Percentiles rank a stretch among this genome's conserved stretches.
These are phyloP conservation scores for Wallacemonas collosoma DNA, from an alignment of 208 protist species.

Conservation along the genomic window DNA sequence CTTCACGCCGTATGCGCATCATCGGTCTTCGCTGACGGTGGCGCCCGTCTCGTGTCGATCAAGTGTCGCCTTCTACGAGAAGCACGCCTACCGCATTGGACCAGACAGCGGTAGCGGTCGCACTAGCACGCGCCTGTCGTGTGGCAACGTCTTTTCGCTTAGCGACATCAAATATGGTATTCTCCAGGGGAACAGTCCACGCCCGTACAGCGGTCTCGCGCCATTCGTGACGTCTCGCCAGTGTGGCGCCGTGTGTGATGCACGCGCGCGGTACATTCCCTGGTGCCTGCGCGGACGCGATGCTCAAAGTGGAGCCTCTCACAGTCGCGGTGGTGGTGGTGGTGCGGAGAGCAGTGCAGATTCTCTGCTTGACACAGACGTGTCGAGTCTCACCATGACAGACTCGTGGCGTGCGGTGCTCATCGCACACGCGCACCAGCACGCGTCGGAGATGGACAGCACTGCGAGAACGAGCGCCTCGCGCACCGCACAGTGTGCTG, in stretches of 20 bases:
- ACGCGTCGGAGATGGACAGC: neutral
- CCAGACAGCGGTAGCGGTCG: slow-evolving; percentile 3
- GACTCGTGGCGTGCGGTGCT: neutral
- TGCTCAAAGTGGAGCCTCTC: too few species aligned
- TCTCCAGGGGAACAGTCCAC: slow-evolving; percentile 48
- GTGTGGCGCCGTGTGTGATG: too few species aligned
- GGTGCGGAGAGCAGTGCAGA: neutral
- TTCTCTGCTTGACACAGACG: too few species aligned
- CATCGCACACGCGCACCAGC: neutral
- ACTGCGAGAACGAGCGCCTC: neutral
- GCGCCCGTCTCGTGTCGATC: slow-evolving; percentile 1
- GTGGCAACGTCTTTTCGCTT: slow-evolving; percentile 25
- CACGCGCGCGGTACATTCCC: slow-evolving; percentile 21
- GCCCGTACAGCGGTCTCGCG: slow-evolving; percentile 36
- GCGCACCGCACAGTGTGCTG: slow-evolving; percentile 1
- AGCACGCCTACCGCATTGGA: slow-evolving; percentile 59
- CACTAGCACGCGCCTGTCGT: too few species aligned
- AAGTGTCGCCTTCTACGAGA: slow-evolving; percentile 42
- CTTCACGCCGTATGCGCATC: too few species aligned
- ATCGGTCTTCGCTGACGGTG: slow-evolving; percentile 1
- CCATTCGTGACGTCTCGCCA: slow-evolving; percentile 19
- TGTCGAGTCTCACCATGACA: neutral
- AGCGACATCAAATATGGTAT: slow-evolving; percentile 77
- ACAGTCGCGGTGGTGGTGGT: neutral
- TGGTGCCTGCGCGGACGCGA: neutral